Conservation (phyloP, 2,329 filamentous ascomycete genomes). For the Botrytis deweyae region DNA sequence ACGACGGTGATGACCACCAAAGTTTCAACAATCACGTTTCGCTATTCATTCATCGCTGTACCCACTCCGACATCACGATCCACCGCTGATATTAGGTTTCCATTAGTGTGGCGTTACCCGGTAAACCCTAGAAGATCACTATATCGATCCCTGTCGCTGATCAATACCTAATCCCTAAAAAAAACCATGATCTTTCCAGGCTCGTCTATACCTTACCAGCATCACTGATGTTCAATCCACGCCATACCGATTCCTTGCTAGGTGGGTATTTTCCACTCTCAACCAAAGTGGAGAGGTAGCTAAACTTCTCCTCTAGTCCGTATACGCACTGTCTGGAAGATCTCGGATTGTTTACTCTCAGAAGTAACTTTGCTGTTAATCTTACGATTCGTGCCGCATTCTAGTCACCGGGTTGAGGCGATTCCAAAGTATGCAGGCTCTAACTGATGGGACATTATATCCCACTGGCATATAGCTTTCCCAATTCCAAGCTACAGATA, state of each 20-base stretch:
- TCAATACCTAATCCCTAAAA: not conserved
- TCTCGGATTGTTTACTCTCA: not conserved
- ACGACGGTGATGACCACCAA: not conserved
- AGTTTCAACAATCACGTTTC: not conserved
- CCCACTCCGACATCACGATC: not conserved
- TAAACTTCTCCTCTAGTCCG: not conserved
- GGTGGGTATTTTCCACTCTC: not conserved
- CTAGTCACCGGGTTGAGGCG: not conserved
- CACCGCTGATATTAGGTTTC: not conserved
- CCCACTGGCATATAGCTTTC: conserved; percentile 4
- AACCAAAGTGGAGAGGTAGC: not conserved
- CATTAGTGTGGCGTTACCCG: not conserved
- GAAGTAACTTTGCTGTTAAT: not conserved
- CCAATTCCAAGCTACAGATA: not conserved
- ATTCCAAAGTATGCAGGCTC: not conserved
- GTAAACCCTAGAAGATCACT: not conserved
- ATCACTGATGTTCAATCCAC: not conserved
- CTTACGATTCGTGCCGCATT: not conserved
- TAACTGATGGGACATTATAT: not conserved
- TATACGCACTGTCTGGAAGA: not conserved
- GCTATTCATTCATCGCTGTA: not conserved
- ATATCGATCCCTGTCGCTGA: not conserved
- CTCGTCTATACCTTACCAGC: not conserved
- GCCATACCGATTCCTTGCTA: not conserved
- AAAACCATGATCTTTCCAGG: not conserved